Base-by-base conservation (phyloP, 441 rosid species). In the Gossypium gossypioides region DNA sequence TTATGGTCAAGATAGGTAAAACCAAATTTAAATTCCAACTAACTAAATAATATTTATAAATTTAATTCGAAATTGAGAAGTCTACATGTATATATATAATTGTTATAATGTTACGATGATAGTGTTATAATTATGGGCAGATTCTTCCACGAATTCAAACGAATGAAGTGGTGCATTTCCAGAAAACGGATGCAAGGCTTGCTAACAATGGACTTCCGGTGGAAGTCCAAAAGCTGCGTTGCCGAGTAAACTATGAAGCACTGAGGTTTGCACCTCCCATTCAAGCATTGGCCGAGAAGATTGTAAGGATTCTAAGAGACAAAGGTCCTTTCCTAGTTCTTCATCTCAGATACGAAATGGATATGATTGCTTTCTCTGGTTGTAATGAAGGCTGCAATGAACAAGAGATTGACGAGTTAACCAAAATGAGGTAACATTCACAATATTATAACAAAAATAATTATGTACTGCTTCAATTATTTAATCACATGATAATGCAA, bases 281-380 rank as follows among this genome's bases (percentile, higher is more conserved):
- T 3, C 79, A 79, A 29, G 75, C 67, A 12, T 55, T 77, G 66
- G 85, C 82, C 0, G 75, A 74, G 67, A 81, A 76, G 74, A 75
- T 81, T 9, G 79, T 81, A 63, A 57, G 66, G 1, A 61, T 76
- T 51, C 71, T 81, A 3, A 77, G 80, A 68, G 64, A 72, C 75
- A 79, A 72, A 6, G 85, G 85, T 59, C 79, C 82, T 32, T 84
- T 84, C 77, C 18, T 84, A 16, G 84, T 79, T 10, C 85, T 84
- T 42, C 87, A 84, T 78, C 82, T 81, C 48, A 46, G 83, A 68
- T 80, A 78, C 34, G 85, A 82, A 79, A 82, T 80, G 83, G 83
- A 80, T 75, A 84, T 84, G 85, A 69, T 84, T 1, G 83, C 87
- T 9, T 84, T 81, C 68, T 79, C 85, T 1, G 85, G 83, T 19